Conservation (phyloP, 805 yeast genomes). For the Nakazawaea ambrosiae region DNA sequence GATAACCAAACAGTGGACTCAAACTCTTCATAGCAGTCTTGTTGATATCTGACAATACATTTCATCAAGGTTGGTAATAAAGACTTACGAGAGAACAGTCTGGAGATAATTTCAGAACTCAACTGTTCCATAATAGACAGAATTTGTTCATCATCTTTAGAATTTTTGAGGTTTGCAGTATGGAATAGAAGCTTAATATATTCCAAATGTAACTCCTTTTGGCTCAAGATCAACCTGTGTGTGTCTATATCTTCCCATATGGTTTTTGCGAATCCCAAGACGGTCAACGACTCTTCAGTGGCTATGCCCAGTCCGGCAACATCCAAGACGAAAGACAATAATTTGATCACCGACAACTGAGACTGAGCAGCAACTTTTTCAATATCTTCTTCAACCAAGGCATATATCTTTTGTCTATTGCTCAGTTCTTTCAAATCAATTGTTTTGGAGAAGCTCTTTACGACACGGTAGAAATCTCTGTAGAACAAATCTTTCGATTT, state of each 20-base stretch:
- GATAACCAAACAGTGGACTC: constrained; percentile 44
- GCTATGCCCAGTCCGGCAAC: constrained; percentile 8
- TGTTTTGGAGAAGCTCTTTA: neutral
- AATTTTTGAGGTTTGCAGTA: constrained; percentile 29
- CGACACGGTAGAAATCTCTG: constrained; percentile 22
- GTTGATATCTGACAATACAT: constrained; percentile 38
- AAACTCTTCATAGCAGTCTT: constrained; percentile 23
- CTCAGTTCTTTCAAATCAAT: neutral
- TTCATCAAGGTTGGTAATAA: constrained; percentile 54
- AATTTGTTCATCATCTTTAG: constrained; percentile 24
- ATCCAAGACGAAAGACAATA: constrained; percentile 11
- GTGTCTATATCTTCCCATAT: constrained; percentile 56
- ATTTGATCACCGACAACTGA: constrained; percentile 14
- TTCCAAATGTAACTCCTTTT: constrained; percentile 52
- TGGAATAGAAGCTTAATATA: constrained; percentile 47
- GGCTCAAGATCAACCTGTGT: constrained; percentile 58
- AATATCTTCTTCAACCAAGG: constrained; percentile 1
- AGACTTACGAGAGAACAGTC: constrained; percentile 58
- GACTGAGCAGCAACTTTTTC: constrained; percentile 5
- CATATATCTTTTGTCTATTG: neutral
- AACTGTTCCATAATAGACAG: constrained; percentile 25
- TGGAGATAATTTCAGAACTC: constrained; percentile 35
- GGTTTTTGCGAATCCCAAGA: constrained; percentile 28
- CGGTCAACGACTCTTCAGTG: constrained; percentile 11
- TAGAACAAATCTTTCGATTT: constrained; percentile 33